phyloP scores from a whole-genome alignment of 1,284 basidiomycete species.

The Pascua guehoae region DNA sequence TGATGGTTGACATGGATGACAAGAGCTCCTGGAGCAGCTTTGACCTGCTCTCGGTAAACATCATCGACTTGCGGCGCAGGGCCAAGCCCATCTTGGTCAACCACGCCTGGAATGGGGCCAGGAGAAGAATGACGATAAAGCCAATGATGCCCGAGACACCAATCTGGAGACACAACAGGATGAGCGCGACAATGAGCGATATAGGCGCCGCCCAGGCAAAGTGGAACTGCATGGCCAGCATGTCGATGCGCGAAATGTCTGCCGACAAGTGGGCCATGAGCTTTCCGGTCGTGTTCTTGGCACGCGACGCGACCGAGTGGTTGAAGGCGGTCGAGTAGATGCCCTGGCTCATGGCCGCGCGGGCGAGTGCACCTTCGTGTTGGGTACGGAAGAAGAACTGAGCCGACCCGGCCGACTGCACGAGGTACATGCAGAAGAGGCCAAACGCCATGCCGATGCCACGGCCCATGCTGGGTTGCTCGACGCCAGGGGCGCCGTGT shows the following conservation, averaged over 20 bases:
- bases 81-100: conserved; percentile 55
- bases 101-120: conserved; percentile 64
- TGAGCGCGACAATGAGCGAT: conserved; percentile 38
- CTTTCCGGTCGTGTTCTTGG: conserved; percentile 66
- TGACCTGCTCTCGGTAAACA: conserved; percentile 71
- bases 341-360: conserved; percentile 69
- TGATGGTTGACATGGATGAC: conserved; percentile 65
- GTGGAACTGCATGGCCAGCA: conserved; percentile 59
- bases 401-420: neutral
- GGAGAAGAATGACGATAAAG: conserved; percentile 63
- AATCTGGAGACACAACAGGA: conserved; percentile 49
- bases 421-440: neutral
- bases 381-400: neutral
- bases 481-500: neutral
- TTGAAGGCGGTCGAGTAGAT: conserved; percentile 72
- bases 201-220: conserved; percentile 63
- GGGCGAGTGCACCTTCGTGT: neutral
- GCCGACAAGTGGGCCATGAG: conserved; percentile 69
- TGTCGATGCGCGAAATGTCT: conserved; percentile 42
- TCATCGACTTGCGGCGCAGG: conserved; percentile 57
- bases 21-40: conserved; percentile 71
- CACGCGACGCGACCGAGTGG: conserved; percentile 69
- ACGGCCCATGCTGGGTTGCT: neutral
- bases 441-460: conserved; percentile 1
- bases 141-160: conserved; percentile 69